Base-by-base conservation (phyloP, 2,329 filamentous ascomycete species). In the Penicillium sp. region DNA sequence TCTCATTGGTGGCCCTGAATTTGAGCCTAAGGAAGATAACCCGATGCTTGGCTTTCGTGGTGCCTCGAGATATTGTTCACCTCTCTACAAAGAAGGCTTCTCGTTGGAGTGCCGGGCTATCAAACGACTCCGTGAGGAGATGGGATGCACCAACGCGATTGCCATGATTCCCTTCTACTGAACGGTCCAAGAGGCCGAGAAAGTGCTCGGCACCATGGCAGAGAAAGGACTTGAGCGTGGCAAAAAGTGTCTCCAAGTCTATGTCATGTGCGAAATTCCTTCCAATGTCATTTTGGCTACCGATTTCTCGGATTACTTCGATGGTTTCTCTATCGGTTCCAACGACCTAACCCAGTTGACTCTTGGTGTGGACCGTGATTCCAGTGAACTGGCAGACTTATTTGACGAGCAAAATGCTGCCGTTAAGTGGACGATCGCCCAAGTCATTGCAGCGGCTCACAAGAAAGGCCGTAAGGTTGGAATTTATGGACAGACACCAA, bases 31-130 rank as follows among this genome's bases (percentile, higher is more conserved):
- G 19, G 75, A 78, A 52, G 74, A 77, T 27, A 78, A 78, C 43
- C 76, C 76, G 1, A 78, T 78, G 75, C 60, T 78, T 7, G 76
- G 76, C 9, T 78, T 78, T 61, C 75, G 75, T 6, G 76, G 76
- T 22, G 76, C 76, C 16, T 77, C 75, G 4, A 72, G 75, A 9
- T 78, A 78, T 66, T 78, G 78, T 64, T 78, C 75, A 22, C 69
- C 74, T 5, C 70, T 58, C 2, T 78, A 78, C 59, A 67, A 57
- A 33, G 75, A 78, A 24, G 76, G 73, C 1, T 78, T 78, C 47
- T 74, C 69, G 2, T 70, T 78, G 9, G 76, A 78, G 56, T 77
- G 76, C 59, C 70, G 66, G 11, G 75, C 76, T 6, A 72, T 78
- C 55, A 74, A 73, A 61, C 67, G 63, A n/a, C 58, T 77, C 22